phyloP scores from a whole-genome alignment of 306 rosid species.

The Prunus mongolica region DNA sequence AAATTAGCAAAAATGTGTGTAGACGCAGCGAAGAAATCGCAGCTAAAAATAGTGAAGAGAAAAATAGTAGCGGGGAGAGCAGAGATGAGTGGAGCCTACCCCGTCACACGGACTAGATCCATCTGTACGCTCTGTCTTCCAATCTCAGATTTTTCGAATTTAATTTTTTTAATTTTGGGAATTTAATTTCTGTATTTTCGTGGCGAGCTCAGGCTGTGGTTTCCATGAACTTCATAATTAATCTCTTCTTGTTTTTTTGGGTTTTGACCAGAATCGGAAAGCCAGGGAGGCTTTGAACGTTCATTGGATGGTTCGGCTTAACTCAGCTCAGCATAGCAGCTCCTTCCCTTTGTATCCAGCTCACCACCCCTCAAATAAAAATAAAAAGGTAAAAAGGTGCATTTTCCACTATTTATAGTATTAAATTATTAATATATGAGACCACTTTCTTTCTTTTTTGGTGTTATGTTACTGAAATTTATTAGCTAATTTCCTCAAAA shows the following conservation, averaged over 20 bases:
- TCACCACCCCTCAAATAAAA: not conserved
- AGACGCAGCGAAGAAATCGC: slow-evolving; percentile 18
- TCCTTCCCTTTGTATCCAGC: slow-evolving; percentile 14
- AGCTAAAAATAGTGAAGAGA: slow-evolving; percentile 40
- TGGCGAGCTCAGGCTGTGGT: not conserved
- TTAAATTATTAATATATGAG: not conserved
- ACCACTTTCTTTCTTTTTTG: too few relatives aligned
- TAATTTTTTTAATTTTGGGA: not conserved
- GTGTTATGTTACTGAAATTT: not conserved
- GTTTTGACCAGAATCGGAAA: slow-evolving; percentile 12
- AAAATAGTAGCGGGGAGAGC: slow-evolving; percentile 27
- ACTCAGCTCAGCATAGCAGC: not conserved
- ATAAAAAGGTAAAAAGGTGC: too few relatives aligned
- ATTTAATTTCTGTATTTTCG: not conserved
- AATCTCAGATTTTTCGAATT: not conserved
- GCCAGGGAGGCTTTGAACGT: not conserved
- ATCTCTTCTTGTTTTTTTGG: not conserved
- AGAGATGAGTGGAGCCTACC: slow-evolving; percentile 56
- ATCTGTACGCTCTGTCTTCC: slow-evolving; percentile 24
- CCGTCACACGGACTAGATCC: slow-evolving; percentile 45
- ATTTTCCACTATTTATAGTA: not conserved
- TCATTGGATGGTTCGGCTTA: not conserved
- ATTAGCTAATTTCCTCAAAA: not conserved
- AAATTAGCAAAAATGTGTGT: slow-evolving; percentile 9
- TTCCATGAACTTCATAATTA: not conserved